These are phyloP conservation scores for Oryza rufipogon DNA, from an alignment of 176 grass and related monocot genomes.

Conservation along the genomic window DNA sequence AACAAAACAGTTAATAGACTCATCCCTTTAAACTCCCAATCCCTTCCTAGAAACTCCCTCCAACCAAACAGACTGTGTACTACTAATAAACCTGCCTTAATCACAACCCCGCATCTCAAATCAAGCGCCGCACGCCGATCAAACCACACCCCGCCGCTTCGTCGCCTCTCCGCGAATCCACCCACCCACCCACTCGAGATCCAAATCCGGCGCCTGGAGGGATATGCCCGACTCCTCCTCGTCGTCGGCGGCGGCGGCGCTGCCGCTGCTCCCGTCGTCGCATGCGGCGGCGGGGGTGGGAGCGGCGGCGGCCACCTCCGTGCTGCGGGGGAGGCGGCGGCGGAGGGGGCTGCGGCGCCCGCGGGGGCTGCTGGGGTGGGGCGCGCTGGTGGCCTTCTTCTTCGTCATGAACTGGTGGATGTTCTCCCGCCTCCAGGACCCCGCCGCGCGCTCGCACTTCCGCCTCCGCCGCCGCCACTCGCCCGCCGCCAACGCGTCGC, in stretches of 20 bases:
- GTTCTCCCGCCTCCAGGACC: conserved; percentile 95
- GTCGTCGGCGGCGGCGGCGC: neutral
- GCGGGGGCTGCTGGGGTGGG: conserved; percentile 64
- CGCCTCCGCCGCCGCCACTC: conserved; percentile 46
- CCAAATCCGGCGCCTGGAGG: conserved; percentile 15
- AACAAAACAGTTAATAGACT: too few relatives aligned
- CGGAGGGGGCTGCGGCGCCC: conserved; percentile 59
- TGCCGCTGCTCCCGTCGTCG: conserved; percentile 6
- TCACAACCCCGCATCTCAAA: conserved; percentile 12
- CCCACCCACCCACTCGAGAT: conserved; percentile 18
- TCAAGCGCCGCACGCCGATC: conserved; percentile 31
- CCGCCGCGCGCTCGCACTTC: conserved; percentile 48
- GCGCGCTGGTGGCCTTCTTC: conserved; percentile 76
- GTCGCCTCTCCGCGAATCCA: neutral
- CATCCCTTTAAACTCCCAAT: too few relatives aligned
- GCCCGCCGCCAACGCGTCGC: conserved; percentile 19
- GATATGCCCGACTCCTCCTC: conserved; percentile 7
- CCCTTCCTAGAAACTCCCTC: too few relatives aligned
- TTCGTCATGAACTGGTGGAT: conserved; percentile 99
- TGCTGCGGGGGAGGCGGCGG: conserved; percentile 38
- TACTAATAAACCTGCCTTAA: neutral
- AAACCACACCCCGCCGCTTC: neutral
- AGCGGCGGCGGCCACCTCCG: conserved; percentile 23
- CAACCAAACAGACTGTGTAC: too few relatives aligned
- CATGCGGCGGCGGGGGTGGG: conserved; percentile 15